Evolutionary conservation across 257 asterid species (phyloP), one percentile per base, ranked within the genome.

Genomic region (Ballota nigra): DNA sequence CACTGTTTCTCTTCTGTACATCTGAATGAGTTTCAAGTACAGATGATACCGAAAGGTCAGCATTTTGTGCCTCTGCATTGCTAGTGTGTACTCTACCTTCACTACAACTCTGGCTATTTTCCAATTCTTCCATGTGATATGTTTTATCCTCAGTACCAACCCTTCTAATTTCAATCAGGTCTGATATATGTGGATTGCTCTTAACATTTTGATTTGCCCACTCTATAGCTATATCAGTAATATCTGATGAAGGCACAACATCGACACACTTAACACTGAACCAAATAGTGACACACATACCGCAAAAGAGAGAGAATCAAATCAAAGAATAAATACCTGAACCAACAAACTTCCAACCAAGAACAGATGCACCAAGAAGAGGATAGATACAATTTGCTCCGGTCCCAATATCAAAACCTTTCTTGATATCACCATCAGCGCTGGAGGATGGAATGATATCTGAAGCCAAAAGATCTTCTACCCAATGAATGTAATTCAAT

Each of bases 301-400:
- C 12, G 34, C 15, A 28, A 75, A 51, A 56, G 51, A 33, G 34
- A 34, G 19, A 28, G 26, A 13, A 49, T 28, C n/a, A n/a, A n/a
- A n/a, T n/a, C 71, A 77, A 66, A 40, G 28, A 15, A 43, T 15
- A 72, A 75, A 67, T 75, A 90, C 98, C 97, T 71, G 98, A 91
- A 76, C 90, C 97, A 76, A 94, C 93, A 73, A 94, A 94, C 34
- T 75, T 86, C 99, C 99, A 94, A 65, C 96, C 95, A 80, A 87
- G 87, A 74, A 92, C 82, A 23, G 99, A 91, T 68, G 99, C 90
- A 70, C 97, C 99, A n/a, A 91, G 97, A 71, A 94, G 96, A 59
- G 99, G 98, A 80, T 91, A 94, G 40, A 94, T 88, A 77, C 99
- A 89, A 84, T 94, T 91, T n/a, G 97, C 88, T 31, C 99, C 99